phyloP scores from a whole-genome alignment of 495 filamentous ascomycete species.

The Xylaria cubensis region DNA sequence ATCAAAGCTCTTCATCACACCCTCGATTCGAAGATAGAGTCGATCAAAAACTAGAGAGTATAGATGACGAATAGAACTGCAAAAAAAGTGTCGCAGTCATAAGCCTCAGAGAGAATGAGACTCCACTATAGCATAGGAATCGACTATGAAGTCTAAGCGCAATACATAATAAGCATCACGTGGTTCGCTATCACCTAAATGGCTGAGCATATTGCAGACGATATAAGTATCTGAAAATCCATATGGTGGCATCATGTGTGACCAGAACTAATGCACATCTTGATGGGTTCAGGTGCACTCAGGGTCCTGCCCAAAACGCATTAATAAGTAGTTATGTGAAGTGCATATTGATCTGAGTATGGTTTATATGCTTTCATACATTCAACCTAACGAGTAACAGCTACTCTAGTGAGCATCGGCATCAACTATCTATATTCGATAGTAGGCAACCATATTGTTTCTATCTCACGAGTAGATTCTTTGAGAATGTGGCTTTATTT shows the following conservation, averaged over 20 bases:
- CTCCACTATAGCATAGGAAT: neutral
- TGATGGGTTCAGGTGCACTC: neutral
- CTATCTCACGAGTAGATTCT: neutral
- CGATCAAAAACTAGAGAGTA: neutral
- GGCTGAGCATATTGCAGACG: neutral
- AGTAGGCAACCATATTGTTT: neutral
- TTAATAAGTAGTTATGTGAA: neutral
- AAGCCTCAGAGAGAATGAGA: neutral
- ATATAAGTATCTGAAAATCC: neutral
- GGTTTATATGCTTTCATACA: neutral
- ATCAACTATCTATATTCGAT: neutral
- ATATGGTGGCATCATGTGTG: neutral
- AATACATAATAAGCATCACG: neutral
- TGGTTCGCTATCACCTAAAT: neutral
- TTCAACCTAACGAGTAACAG: neutral
- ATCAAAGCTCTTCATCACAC: neutral
- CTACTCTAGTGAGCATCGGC: neutral
- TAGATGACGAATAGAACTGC: neutral
- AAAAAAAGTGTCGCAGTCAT: neutral
- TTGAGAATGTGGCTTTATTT: neutral
- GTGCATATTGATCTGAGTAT: neutral
- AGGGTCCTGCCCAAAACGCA: neutral
- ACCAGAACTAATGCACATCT: neutral
- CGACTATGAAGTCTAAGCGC: neutral
- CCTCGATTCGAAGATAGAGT: neutral